phyloP scores from a whole-genome alignment of 1,284 basidiomycete genomes.

The Puccinia triticina region DNA sequence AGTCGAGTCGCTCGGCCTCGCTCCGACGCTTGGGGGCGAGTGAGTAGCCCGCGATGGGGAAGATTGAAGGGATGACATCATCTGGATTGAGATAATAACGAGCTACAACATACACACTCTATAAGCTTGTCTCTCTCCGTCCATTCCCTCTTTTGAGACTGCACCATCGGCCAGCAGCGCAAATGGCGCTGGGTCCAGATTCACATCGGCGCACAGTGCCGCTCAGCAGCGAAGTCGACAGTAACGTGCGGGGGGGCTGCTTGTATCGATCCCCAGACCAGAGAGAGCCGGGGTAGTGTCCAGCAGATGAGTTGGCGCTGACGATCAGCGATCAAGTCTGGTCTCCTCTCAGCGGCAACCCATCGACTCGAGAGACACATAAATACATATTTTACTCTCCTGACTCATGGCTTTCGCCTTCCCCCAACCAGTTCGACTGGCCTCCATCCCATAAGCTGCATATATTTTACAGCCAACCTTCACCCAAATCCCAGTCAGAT shows the following conservation, averaged over 20 bases:
- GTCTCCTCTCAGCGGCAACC: neutral
- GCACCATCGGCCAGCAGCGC: no score
- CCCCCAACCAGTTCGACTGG: neutral
- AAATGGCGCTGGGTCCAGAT: neutral
- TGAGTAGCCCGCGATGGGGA: neutral
- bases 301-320: neutral
- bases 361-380: neutral
- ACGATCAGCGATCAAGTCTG: neutral
- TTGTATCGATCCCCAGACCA: neutral
- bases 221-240: neutral
- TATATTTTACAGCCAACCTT: no score
- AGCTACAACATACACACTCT: constrained; percentile 11
- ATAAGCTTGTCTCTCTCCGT: neutral
- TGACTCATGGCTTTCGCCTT: neutral
- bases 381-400: neutral
- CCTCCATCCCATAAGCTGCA: neutral
- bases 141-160: no score
- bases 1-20: neutral
- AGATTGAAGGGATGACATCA: constrained; percentile 4
- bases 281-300: no score
- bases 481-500: neutral
- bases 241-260: neutral
- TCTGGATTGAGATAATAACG: neutral
- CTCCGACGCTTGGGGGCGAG: neutral
- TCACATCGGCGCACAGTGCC: neutral